Conservation (phyloP, 345 rosid genomes). For the Arabis hirsuta region DNA sequence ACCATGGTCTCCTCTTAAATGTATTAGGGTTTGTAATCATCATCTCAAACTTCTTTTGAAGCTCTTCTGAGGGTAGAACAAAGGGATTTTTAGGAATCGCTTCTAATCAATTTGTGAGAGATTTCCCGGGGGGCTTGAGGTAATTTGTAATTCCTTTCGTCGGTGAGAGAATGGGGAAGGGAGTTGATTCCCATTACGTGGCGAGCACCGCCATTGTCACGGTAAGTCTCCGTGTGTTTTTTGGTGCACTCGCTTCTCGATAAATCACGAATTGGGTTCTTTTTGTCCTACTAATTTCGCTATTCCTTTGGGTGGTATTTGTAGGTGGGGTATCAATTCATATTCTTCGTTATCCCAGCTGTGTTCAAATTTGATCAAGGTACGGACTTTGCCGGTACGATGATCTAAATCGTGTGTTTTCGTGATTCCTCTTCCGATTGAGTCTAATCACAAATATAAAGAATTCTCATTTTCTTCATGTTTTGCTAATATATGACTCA, state of each 20-base stretch:
- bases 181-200: slow-evolving; percentile 79
- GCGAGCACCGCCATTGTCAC: slow-evolving; percentile 61
- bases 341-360: slow-evolving; percentile 81
- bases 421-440: not conserved
- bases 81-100: not conserved
- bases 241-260: not conserved
- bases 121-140: not conserved
- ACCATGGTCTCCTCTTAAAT: too few relatives aligned
- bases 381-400: slow-evolving; percentile 90
- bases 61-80: not conserved
- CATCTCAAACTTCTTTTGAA: not conserved
- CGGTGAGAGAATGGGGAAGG: slow-evolving; percentile 61
- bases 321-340: slow-evolving; percentile 76
- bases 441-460: not conserved
- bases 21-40: not conserved
- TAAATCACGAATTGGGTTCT: slow-evolving; percentile 11
- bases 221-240: slow-evolving; percentile 40
- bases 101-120: not conserved
- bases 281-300: not conserved
- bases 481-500: slow-evolving; percentile 18
- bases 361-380: slow-evolving; percentile 85
- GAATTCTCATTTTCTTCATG: slow-evolving; percentile 6
- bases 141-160: not conserved
- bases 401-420: not conserved
- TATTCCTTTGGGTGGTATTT: not conserved